Percentiles rank a stretch among this genome's conserved stretches.
These are phyloP conservation scores for Amniculicola lignicola DNA, from an alignment of 495 filamentous ascomycete species.

Conservation along the genomic window DNA sequence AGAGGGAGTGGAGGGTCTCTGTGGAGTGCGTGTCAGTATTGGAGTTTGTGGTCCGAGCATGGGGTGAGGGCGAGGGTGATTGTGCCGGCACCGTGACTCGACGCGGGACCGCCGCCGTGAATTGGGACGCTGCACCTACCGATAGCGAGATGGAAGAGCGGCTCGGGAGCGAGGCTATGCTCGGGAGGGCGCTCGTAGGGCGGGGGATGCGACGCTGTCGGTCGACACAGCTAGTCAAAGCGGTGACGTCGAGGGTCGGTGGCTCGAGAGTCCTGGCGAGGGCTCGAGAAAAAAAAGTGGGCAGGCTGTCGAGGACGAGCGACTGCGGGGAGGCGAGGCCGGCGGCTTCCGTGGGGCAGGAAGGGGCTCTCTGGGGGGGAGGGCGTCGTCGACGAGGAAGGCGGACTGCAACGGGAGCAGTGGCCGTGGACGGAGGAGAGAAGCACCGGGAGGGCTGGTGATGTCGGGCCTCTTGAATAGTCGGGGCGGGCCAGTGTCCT, in stretches of 20 bases:
- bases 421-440: conserved; percentile 11
- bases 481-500: conserved; percentile 31
- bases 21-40: conserved; percentile 10
- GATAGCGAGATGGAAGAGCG: conserved; percentile 10
- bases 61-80: conserved; percentile 4
- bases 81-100: not conserved
- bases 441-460: conserved; percentile 15
- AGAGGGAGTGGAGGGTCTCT: conserved; percentile 7
- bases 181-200: conserved; percentile 15
- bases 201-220: conserved; percentile 10
- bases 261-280: not conserved
- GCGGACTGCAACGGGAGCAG: conserved; percentile 9
- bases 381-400: conserved; percentile 8
- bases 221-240: conserved; percentile 42
- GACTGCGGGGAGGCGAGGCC: conserved; percentile 18
- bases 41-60: conserved; percentile 1
- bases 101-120: not conserved
- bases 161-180: conserved; percentile 13
- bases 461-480: conserved; percentile 18
- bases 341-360: conserved; percentile 23
- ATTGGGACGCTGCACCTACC: conserved; percentile 7
- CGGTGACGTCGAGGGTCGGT: conserved; percentile 32
- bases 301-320: conserved; percentile 1
- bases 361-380: conserved; percentile 23
- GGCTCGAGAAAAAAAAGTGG: conserved; percentile 7